Percentiles rank a stretch among this genome's conserved stretches.
These are phyloP conservation scores for Datura wrightii DNA, from an alignment of 257 asterid species.

Conservation along the genomic window DNA sequence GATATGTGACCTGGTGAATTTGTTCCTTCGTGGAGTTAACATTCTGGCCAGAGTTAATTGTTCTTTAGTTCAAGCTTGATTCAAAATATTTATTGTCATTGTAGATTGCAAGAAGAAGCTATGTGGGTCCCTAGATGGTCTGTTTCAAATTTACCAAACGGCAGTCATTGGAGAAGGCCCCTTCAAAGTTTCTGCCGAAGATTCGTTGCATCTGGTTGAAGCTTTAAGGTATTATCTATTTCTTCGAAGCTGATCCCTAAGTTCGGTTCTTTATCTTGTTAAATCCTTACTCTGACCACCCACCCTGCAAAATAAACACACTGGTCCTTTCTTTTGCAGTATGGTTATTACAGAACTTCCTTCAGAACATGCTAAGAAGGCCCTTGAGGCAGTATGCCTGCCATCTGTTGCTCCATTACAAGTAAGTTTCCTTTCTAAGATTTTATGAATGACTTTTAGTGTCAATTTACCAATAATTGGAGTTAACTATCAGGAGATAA, in stretches of 20 bases:
- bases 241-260: constrained; percentile 26
- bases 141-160: constrained; percentile 87
- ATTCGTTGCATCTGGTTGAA: constrained; percentile 90
- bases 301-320: constrained; percentile 3
- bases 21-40: neutral
- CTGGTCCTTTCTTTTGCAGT: constrained; percentile 56
- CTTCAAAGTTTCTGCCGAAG: constrained; percentile 96
- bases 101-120: constrained; percentile 94
- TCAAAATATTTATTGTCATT: constrained; percentile 28
- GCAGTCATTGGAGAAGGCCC: constrained; percentile 87
- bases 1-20: neutral
- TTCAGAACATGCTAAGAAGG: constrained; percentile 90
- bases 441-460: constrained; percentile 31
- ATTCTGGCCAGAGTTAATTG: constrained; percentile 5
- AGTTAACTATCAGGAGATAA: constrained; percentile 71
- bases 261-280: constrained; percentile 23
- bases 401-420: constrained; percentile 84
- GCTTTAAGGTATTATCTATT: constrained; percentile 77
- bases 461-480: constrained; percentile 40
- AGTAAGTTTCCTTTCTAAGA: constrained; percentile 55
- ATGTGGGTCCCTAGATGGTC: constrained; percentile 82
- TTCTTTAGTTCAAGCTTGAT: constrained; percentile 7
- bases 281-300: neutral
- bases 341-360: constrained; percentile 95
- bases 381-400: constrained; percentile 84